A percentile compares a stretch with the other conserved stretches of the same genome.
phyloP scores from a whole-genome alignment of 2,329 filamentous ascomycete genomes.

The Pseudogymnoascus verrucosus region DNA sequence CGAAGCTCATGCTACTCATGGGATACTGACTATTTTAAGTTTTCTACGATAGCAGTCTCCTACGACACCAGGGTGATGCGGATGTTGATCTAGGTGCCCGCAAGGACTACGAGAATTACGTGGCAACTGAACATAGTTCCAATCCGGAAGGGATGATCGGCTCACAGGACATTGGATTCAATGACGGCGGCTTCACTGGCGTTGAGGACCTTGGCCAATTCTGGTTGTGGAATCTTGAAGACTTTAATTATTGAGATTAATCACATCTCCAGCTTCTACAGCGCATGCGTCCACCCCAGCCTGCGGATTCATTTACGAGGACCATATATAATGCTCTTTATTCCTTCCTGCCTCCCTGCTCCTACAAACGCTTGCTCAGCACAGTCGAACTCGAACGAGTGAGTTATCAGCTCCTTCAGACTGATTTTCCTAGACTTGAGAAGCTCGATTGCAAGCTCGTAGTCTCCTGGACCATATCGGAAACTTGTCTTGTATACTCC shows the following conservation, averaged over 20 bases:
- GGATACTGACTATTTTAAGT: not conserved
- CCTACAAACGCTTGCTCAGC: constrained; percentile 68
- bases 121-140: not conserved
- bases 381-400: constrained; percentile 64
- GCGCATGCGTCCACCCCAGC: not conserved
- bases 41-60: not conserved
- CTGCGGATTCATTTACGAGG: constrained; percentile 8
- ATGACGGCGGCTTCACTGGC: not conserved
- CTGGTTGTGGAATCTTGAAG: constrained; percentile 26
- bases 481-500: constrained; percentile 23
- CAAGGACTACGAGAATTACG: not conserved
- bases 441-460: constrained; percentile 55
- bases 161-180: not conserved
- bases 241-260: constrained; percentile 3
- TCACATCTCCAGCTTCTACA: not conserved
- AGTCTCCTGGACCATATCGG: constrained; percentile 26
- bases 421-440: constrained; percentile 63
- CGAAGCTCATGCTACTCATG: not conserved
- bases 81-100: not conserved
- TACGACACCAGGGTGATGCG: not conserved
- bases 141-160: not conserved
- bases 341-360: constrained; percentile 16
- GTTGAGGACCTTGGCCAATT: constrained; percentile 21
- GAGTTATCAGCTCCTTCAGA: constrained; percentile 71
- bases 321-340: constrained; percentile 23